Evolutionary conservation across 495 filamentous ascomycete species (phyloP), one percentile per base, ranked within the genome.

Genomic region (Hypoxylon trugodes): DNA sequence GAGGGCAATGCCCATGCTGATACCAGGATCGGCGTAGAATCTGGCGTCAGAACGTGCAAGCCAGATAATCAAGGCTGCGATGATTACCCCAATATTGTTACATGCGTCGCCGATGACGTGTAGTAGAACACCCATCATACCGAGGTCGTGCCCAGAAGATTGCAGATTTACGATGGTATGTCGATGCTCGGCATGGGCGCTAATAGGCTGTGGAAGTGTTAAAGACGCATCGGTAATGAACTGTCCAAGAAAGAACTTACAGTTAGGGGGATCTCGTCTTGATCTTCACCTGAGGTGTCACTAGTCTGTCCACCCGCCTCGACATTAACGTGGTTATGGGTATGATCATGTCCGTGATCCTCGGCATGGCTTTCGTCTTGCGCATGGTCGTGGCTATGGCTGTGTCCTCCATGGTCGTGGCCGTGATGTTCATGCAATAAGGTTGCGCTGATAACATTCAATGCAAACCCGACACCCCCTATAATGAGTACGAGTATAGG

Each of bases 71-170:
- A 94, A 79, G 0, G 94, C 94, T 6, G 92, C 91, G 10, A 81
- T 81, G 50, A 98, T 97, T 62, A 97, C 94, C 49, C 93, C 94
- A 49, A 97, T 81, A 66, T 98, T 98, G 65, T 93, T 94, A 26
- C 96, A 82, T 0, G 94, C 93, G 70, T 98, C 94, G 13, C 94
- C 91, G 70, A 95, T 79, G 33, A 97, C 91, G 66, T 98, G 94
- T 0, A 96, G 80, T 71, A 97, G 86, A 28, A 96, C 93, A 40
- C 93, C 93, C 18, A 91, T 84, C 91, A 97, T 96, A 68, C 96
- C 96, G 19, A 97, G 87, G 68, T 97, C 81, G n/a, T 72, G 72
- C 1, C 74, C 71, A 0, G 72, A 68, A 4, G 66, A 43, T 37
- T 67, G 66, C n/a, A 68, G 57, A 15, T 68, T 66, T 13, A 65